Evolutionary conservation across 352 stramenopile genomes (phyloP), one percentile per base, ranked within the genome.

Genomic region (Pythium brachiatum): DNA sequence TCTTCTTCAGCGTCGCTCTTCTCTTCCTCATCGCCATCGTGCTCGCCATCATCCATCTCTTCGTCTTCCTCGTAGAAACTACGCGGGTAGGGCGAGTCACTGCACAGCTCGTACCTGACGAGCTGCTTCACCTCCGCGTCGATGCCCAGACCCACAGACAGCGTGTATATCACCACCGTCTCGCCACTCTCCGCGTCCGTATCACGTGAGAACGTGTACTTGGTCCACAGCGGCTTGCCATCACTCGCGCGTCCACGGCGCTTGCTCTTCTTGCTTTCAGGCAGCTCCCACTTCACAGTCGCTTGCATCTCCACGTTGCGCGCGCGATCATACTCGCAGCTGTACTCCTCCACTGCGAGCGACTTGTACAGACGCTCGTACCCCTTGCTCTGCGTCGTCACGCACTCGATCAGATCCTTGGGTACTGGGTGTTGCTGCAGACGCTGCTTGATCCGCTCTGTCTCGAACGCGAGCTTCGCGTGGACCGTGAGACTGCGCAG

Each of bases 51-150:
- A 1, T 70, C 69, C 32, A 60, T 64, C 7, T 20, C 57, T 15
- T 80, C 68, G 52, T 76, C 62, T 26, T 86, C 73, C 39, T 92
- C 81, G 62, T 92, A 92, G 68, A 87, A 89, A 57, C 80, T 89
- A 21, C 76, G 81, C 8, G 83, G 83, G 55, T 92, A 92, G n/a
- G 52, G 20, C 25, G 75, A 54, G 16, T 82, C 62, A 48, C 77
- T 82, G 12, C 65, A 72, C 57, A 92, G 64, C n/a, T 74, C 75
- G 64, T 84, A 89, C 64, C 75, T 64, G 62, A 92, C 72, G 25
- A 92, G 63, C 58, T 87, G 71, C 58, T 70, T 74, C 8, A 77
- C 65, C 38, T 60, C 68, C 4, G 38, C 60, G 29, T 79, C 62
- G 15, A 77, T 66, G 26, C 78, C 79, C 18, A 89, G 68, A 8